Evolutionary conservation across 129 eudicot genomes (phyloP), one percentile per base, ranked within the genome.

Genomic region (Pulicaria dysenterica): DNA sequence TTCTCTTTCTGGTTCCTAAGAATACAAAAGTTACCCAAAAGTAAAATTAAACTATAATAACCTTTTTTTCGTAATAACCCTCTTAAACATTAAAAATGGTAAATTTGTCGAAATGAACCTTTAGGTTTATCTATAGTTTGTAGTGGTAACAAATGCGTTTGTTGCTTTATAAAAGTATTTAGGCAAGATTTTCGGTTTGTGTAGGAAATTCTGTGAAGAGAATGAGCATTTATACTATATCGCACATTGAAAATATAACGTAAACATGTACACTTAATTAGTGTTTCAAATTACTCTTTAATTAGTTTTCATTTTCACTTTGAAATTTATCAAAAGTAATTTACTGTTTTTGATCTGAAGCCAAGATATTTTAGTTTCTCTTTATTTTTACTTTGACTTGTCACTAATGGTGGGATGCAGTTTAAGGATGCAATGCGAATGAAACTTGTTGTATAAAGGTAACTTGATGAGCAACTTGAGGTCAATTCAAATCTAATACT

Each of bases 381-480:
- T 24, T 24, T 24, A 24, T 0, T 24, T 24, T 24, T 24, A 58
- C n/a, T 49, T 8, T 17, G 46, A 45, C 40, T 65, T 66, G 8
- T 43, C 37, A n/a, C n/a, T 55, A 24, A 68, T 83, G 87, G 96
- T 65, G 85, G 92, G 13, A 60, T 84, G 77, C 90, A 89, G 54
- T 81, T 87, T 47, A 90, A 76, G 77, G 98, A 85, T 60, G 92
- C 90, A 17, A 70, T 93, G 34, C 92, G 85, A 64, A 59, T 89
- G 80, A 95, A 93, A 73, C 89, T 93, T 39, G 86, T 81, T 17
- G 87, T 89, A 10, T 96, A 93, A 42, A 83, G 83, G 84, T 89
- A 83, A 67, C 96, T 93, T 68, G 94, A 86, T 59, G 96, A 89
- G 53, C 91, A 89, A 79, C 66, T 89, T 77, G 98, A 92, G 95